Base-by-base conservation (phyloP, 805 yeast species). In the Nakazawaea ishiwadae region DNA sequence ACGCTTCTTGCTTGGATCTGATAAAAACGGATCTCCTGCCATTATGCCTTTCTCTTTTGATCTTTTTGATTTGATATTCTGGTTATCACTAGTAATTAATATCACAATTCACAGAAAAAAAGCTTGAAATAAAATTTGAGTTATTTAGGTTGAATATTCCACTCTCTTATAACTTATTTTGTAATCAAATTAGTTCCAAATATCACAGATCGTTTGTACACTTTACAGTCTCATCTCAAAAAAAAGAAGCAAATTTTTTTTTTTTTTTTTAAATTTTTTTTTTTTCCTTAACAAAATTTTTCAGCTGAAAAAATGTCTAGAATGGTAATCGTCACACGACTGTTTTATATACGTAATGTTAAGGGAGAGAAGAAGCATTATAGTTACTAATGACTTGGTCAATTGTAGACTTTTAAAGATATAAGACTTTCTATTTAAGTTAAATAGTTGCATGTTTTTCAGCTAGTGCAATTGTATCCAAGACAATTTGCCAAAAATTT, bases 21-120 rank as follows among this genome's bases (percentile, higher is more conserved):
- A 67, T 49, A 80, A 72, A 56, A 80, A 79, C 6, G 83, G 75
- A 58, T 79, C 85, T 43, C 72, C 72, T 35, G 75, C 75, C 81
- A 76, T 63, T 11, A 26, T 51, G 16, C 4, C 15, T 43, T 35
- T 35, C 16, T 23, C 11, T 19, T 8, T 29, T n/a, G 18, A 15
- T 18, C 10, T 8, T 23, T 23, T 7, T 23, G 10, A 10, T 23
- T 23, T 10, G 7, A 10, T 36, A 17, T 11, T 26, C 5, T 19
- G 27, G 4, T 35, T n/a, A 11, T 35, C 31, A 9, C 8, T 29
- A n/a, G 17, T n/a, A n/a, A n/a, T n/a, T n/a, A n/a, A n/a, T n/a
- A n/a, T n/a, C n/a, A n/a, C n/a, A n/a, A n/a, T n/a, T n/a, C n/a
- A n/a, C n/a, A n/a, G n/a, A n/a, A n/a, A n/a, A n/a, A n/a, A n/a